Evolutionary conservation across 768 basidiomycete genomes (phyloP), one percentile per base, ranked within the genome.

Genomic region (Rubroboletus pulcherrimus): DNA sequence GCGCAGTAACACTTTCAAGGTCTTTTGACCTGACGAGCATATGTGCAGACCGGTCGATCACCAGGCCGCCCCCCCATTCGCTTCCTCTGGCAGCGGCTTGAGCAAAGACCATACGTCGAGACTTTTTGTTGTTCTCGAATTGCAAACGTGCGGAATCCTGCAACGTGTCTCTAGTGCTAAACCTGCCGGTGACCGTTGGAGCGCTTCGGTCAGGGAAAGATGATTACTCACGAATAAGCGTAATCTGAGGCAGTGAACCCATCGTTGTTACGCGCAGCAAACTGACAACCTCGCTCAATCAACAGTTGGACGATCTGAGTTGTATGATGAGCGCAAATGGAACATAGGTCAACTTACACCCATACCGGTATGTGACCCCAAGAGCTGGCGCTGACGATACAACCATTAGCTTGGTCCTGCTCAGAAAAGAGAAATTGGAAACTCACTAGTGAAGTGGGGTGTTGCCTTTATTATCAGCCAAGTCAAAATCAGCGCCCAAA

Each of bases 171-270:
- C 80, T 78, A 3, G 89, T 93, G 64, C 77, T 87, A 63, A 80
- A 84, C 43, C 91, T 93, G 60, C 42, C 10, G 2, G 52, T 34
- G 34, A 19, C 39, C 11, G 44, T 61, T 53, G 51, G 50, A 53
- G 31, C n/a, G 7, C 46, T 44, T 52, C 49, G 7, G 37, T 14
- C 35, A 9, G 17, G 31, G 21, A 5, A 40, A 37, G 50, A 61
- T 50, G 53, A 15, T 39, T 44, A 55, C 63, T 63, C 56, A 65
- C 60, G 61, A 60, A 69, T 91, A 97, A 15, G 94, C 92, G 70
- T 95, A 97, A 73, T 98, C 95, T 0, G 87, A 86, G 10, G 95
- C 87, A 10, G 90, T 91, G 69, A 93, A 97, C 0, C 93, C 93
- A 58, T 91, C 85, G 56, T 93, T 93, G 68, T 98, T 98, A 59